Percentiles rank a stretch among this genome's conserved stretches.
Evolutionary conservation across 495 filamentous ascomycete species (phyloP).

Genomic region (Aspergillus ellipticus): DNA sequence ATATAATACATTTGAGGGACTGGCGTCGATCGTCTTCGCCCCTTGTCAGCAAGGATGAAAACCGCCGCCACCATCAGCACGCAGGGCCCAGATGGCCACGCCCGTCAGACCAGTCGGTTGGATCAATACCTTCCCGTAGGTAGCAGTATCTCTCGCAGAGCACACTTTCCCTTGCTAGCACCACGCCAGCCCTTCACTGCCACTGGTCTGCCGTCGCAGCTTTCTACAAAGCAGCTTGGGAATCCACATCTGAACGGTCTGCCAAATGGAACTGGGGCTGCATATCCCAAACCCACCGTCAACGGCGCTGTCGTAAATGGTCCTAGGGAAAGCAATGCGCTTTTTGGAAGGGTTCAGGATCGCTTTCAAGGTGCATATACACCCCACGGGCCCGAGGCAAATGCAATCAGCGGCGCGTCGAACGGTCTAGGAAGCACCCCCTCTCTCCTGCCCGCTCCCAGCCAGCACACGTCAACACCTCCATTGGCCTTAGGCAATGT

Average conservation of each 20-base stretch:
- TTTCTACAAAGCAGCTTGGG: neutral
- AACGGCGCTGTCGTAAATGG: neutral
- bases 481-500: conserved; percentile 24
- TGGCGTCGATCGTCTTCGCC: no score
- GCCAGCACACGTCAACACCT: conserved; percentile 28
- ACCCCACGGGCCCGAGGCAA: conserved; percentile 16
- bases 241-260: neutral
- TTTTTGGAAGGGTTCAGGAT: neutral
- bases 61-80: conserved; percentile 12
- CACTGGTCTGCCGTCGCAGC: neutral
- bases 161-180: conserved; percentile 5
- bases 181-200: neutral
- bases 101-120: conserved; percentile 9
- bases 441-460: conserved; percentile 6
- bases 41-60: conserved; percentile 3
- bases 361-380: neutral
- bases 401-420: conserved; percentile 24
- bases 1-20: neutral
- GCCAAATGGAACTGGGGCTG: neutral
- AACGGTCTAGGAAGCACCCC: conserved; percentile 29
- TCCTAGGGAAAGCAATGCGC: neutral
- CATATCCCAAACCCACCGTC: neutral
- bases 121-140: conserved; percentile 8
- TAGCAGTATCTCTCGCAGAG: neutral
- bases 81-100: conserved; percentile 11